Base-by-base conservation (phyloP, 768 basidiomycete genomes). In the Agaricus sinodeliciosus region DNA sequence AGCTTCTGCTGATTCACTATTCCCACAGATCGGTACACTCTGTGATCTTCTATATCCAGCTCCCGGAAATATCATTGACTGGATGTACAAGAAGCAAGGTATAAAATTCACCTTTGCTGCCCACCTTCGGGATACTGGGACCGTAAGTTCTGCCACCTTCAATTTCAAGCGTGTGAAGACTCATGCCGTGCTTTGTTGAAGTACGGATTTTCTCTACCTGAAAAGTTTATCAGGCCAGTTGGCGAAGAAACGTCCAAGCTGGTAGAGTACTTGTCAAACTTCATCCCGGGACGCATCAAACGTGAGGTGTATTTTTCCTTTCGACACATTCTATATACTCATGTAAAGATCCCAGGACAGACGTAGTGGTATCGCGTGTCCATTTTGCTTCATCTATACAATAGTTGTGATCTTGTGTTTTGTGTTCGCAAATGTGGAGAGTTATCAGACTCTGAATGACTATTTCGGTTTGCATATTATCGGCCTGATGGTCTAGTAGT, bases 171-270 rank as follows among this genome's bases (percentile, higher is more conserved):
- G 3, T 31, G 31, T 31, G 1, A 31, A 31, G 31, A 7, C 31
- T 31, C 31, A 31, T 31, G 6, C 31, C 7, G 2, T 31, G 3
- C 31, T 4, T 2, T 31, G 31, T 7, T 28, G 51, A 27, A 87
- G 86, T 89, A 87, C 59, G 89, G 89, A 3, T 92, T 90, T 69
- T 68, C 85, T 6, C 69, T 92, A 2, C 90, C 90, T 0, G 68
- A 81, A 0, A 69, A 70, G 45, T 82, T 80, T 78, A 91, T 94
- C 57, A 71, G 85, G 6, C 86, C 90, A 0, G 83, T 87, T 2
- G 90, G 87, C 0, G 85, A 89, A 66, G 91, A 94, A 68, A 82
- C 83, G 3, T 72, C 73, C 15, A 75, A 70, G 22, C 80, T 90
- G 69, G 59, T 92, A 26, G 68, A 76, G 19, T 88, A 84, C 59